Evolutionary conservation across 805 yeast species (phyloP), one percentile per base, ranked within the genome.

Genomic region (Wickerhamiella domercqiae): DNA sequence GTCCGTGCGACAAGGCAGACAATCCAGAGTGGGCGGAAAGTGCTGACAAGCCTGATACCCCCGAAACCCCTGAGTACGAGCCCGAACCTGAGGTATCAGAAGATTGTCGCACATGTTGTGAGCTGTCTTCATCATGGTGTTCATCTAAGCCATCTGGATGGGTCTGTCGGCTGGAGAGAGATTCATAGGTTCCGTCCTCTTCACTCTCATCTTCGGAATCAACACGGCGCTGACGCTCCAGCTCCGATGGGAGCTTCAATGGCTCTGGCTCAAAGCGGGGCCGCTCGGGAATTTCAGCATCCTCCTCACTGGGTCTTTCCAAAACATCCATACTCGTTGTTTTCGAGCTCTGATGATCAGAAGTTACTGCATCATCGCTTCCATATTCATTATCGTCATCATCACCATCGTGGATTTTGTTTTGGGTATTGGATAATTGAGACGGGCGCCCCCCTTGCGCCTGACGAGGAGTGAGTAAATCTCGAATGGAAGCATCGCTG

Each of bases 391-490:
- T 24, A 24, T 24, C 26, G 11, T 24, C 11, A 17, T 35, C 19
- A 20, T 32, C 30, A 19, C 35, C 25, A 26, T 40, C 44, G 29
- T 30, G n/a, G 34, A 24, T 37, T 15, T 31, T 32, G 6, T 31
- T 18, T 7, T 24, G 26, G 26, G 26, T 24, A 24, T 9, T 9
- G 13, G 26, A 24, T 9, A 24, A 9, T 24, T 24, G 11, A 24
- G 26, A 9, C n/a, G n/a, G n/a, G n/a, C n/a, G 39, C 36, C 37
- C 42, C 19, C 34, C 34, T 32, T 31, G 42, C 28, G 40, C 45
- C 29, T 36, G 14, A n/a, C 21, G 34, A 15, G 57, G 53, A 14
- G 51, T 39, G 19, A 55, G 43, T 7, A 56, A 46, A 38, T 52
- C 49, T 7, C 39, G 35, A 11, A 49, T 39, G 22, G 38, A 38